Base-by-base conservation (phyloP, 2,329 filamentous ascomycete genomes). In the Paramyrothecium sp. region DNA sequence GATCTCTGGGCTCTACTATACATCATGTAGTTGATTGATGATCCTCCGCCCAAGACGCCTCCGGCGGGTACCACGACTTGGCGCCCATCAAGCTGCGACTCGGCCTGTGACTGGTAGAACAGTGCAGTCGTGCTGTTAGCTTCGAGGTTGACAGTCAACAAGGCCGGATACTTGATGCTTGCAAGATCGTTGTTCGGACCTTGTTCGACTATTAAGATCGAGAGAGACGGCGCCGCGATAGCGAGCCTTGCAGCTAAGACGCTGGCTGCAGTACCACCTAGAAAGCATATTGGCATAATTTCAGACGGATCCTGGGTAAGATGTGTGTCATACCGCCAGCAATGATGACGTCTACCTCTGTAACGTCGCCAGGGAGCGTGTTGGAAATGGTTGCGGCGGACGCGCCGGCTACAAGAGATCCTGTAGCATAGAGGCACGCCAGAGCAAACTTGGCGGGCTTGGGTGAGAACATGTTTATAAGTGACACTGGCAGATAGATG, bases 1-100 rank as follows among this genome's bases (percentile, higher is more conserved):
- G 58, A 52, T 3, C 58, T 56, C 51, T 68, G 64, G 2, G 65
- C 62, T 55, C 70, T 61, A 2, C 63, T 69, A 38, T 72, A 72
- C 55, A 69, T 69, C 60, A 67, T 63, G 54, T 70, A 62, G 53
- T 72, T 73, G 59, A 71, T 67, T 3, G 69, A 68, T 2, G 70
- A 72, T 10, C 69, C 68, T 3, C 70, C 70, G 8, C 71, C 71
- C 2, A 71, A 64, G 7, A 66, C 58, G 3, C 68, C 64, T 11
- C 68, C 70, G 0, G 66, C 51, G 0, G 63, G 56, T 1, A 72
- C 66, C 10, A 65, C 26, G 2, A 59, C 46, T 49, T 59, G 57
- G 7, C 70, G 62, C 2, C 62, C 61, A 41, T 60, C 63, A 23
- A 73, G 56, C 5, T 61, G 58, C 1, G 59, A 53, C 7, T 63